Conservation (phyloP, 208 protist species). For the Trypanosoma platydactyli region DNA sequence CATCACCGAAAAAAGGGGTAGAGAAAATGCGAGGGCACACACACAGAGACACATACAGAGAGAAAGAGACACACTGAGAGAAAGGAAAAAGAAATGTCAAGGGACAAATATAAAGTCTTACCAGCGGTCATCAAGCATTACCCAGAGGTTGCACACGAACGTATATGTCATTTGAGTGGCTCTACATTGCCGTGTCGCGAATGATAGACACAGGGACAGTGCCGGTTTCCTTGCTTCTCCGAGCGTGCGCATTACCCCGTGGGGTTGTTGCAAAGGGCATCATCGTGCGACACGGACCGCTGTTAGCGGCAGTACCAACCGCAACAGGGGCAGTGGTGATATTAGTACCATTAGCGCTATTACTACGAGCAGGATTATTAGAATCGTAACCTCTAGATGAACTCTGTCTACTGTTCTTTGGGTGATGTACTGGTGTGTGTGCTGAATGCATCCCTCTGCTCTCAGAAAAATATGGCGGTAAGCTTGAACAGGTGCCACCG, state of each 20-base stretch:
- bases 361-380: not conserved
- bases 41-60: no score
- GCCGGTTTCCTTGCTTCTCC: not conserved
- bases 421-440: not conserved
- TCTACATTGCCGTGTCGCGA: conserved; percentile 8
- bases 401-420: not conserved
- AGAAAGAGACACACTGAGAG: no score
- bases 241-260: not conserved
- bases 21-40: no score
- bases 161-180: conserved; percentile 5
- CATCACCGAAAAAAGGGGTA: no score
- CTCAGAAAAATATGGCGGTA: not conserved
- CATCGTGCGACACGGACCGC: not conserved
- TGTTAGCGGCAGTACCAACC: not conserved
- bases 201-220: conserved; percentile 25
- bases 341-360: not conserved
- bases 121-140: no score
- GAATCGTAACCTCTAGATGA: not conserved
- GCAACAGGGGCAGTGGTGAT: not conserved
- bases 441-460: not conserved
- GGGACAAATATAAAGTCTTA: not conserved
- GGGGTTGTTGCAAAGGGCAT: not conserved
- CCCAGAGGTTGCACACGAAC: not conserved
- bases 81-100: not conserved
- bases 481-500: not conserved